Evolutionary conservation across 768 basidiomycete species (phyloP).

Genomic region (Candolleomyces eurysporus): DNA sequence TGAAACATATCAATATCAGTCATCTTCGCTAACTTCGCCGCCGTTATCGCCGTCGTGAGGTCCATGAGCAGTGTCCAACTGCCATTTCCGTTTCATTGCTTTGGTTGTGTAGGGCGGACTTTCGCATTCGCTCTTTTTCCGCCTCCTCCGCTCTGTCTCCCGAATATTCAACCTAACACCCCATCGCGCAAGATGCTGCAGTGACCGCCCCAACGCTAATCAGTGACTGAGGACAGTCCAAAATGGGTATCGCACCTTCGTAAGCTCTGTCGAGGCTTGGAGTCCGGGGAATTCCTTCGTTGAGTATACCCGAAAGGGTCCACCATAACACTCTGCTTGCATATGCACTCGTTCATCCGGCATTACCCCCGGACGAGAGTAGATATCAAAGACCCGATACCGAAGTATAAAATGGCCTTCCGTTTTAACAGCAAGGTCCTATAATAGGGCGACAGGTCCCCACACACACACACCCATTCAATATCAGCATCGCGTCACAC

Average conservation of each 20-base stretch:
- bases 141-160: conserved; percentile 53
- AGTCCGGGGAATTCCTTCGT: conserved; percentile 73
- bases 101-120: conserved; percentile 6
- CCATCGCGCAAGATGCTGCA: conserved; percentile 47
- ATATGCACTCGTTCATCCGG: conserved; percentile 30
- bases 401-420: conserved; percentile 67
- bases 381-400: conserved; percentile 65
- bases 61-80: background rate
- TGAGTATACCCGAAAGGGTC: conserved; percentile 62
- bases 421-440: conserved; percentile 72
- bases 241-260: conserved; percentile 44
- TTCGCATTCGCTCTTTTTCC: conserved; percentile 30
- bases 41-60: background rate
- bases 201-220: background rate
- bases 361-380: conserved; percentile 23
- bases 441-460: background rate
- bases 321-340: conserved; percentile 65
- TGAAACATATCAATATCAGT: background rate
- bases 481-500: background rate
- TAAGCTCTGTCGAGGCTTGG: conserved; percentile 62
- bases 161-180: conserved; percentile 60
- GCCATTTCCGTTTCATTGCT: conserved; percentile 6
- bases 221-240: conserved; percentile 18
- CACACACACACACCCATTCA: background rate
- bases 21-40: background rate